phyloP scores from a whole-genome alignment of 2,329 filamentous ascomycete species.

The Juglanconis sp. region DNA sequence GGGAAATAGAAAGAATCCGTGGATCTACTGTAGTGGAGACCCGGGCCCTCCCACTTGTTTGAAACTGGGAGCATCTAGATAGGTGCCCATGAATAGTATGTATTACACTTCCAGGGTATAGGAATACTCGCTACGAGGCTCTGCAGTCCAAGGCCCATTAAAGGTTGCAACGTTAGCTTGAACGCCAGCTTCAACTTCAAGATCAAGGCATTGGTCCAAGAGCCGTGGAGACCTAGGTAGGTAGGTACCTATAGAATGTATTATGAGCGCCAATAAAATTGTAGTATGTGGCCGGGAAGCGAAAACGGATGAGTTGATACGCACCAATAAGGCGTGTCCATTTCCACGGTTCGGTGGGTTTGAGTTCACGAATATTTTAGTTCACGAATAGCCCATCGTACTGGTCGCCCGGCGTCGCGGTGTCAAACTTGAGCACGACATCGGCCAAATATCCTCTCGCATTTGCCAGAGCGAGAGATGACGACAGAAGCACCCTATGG shows the following conservation, averaged over 20 bases:
- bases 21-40: no score
- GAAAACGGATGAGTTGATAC: constrained; percentile 20
- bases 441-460: constrained; percentile 22
- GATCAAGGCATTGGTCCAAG: constrained; percentile 21
- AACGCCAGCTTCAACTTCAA: no score
- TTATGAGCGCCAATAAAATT: constrained; percentile 21
- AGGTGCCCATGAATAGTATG: no score
- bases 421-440: constrained; percentile 3
- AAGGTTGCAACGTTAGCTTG: no score
- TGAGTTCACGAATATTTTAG: constrained; percentile 16
- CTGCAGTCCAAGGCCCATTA: no score
- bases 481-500: constrained; percentile 22
- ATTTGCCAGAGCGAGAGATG: constrained; percentile 20
- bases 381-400: constrained; percentile 21
- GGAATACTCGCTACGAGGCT: no score
- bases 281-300: constrained; percentile 24
- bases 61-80: no score
- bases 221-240: neutral
- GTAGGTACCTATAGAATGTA: no score
- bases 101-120: no score
- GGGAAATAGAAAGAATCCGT: no score
- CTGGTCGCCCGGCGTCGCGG: constrained; percentile 21
- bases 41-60: no score
- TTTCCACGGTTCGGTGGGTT: constrained; percentile 18
- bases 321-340: constrained; percentile 15